A percentile compares a stretch with the other conserved stretches of the same genome.
Conservation (phyloP, 1,284 basidiomycete species). For the Papiliotrema terrestris region DNA sequence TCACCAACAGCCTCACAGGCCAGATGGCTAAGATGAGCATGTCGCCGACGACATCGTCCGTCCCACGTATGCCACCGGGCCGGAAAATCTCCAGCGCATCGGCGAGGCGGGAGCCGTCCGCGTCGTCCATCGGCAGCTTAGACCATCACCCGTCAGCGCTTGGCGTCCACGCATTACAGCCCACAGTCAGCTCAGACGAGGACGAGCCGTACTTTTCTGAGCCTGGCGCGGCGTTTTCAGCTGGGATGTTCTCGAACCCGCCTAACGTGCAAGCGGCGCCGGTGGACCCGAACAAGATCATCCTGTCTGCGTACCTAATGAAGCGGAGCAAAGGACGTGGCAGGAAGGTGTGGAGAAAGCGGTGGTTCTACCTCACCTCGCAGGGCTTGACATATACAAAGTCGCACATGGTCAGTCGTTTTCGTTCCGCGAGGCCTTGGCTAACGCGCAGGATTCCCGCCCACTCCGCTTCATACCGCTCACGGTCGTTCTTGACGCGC, state of each 20-base stretch:
- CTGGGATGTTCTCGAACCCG: background rate
- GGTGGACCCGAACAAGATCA: conserved; percentile 63
- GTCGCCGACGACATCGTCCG: background rate
- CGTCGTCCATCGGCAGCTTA: conserved; percentile 11
- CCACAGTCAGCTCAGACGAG: conserved; percentile 24
- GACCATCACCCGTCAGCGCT: conserved; percentile 1
- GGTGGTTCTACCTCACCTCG: conserved; percentile 81
- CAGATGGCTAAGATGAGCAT: conserved; percentile 20
- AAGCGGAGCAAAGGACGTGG: conserved; percentile 79
- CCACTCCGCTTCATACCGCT: conserved; percentile 82
- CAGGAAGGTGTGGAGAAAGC: conserved; percentile 90
- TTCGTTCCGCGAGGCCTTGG: conserved; percentile 7
- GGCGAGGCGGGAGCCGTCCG: conserved; percentile 18
- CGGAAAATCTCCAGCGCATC: conserved; percentile 4
- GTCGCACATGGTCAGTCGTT: conserved; percentile 73
- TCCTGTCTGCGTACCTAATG: conserved; percentile 89
- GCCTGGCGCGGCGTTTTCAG: conserved; percentile 15
- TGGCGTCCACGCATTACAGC: background rate
- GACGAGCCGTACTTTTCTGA: conserved; percentile 34
- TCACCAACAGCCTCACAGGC: conserved; percentile 15
- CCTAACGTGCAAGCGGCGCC: background rate
- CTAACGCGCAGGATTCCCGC: conserved; percentile 68
- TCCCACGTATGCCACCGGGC: background rate
- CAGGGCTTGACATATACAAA: conserved; percentile 77
- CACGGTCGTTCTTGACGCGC: conserved; percentile 80